Evolutionary conservation across 495 filamentous ascomycete species (phyloP).

Genomic region (Aspergillus taichungensis): DNA sequence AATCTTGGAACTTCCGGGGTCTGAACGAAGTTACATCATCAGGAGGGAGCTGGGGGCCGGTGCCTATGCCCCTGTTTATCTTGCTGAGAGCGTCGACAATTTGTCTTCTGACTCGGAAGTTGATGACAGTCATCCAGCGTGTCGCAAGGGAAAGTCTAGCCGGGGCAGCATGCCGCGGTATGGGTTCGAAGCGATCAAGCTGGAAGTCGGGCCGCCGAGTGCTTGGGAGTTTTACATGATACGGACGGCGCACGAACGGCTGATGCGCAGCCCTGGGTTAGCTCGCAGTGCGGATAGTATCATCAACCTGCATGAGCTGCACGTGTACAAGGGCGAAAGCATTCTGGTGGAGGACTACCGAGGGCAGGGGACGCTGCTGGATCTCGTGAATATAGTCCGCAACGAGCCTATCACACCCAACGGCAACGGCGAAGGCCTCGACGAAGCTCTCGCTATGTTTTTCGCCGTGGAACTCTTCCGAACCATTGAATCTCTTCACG

Average conservation of each 20-base stretch:
- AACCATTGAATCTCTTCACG: slow-evolving; percentile 79
- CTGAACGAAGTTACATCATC: slow-evolving; percentile 57
- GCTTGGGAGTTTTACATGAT: slow-evolving; percentile 98
- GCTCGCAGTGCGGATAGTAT: slow-evolving; percentile 62
- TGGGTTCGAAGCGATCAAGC: slow-evolving; percentile 77
- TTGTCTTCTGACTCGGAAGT: slow-evolving; percentile 39
- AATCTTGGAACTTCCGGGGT: slow-evolving; percentile 56
- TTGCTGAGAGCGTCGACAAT: slow-evolving; percentile 63
- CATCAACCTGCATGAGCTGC: slow-evolving; percentile 74
- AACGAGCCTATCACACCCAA: slow-evolving; percentile 45
- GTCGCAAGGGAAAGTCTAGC: slow-evolving; percentile 3
- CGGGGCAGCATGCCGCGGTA: slow-evolving; percentile 31
- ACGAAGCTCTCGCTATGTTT: slow-evolving; percentile 88
- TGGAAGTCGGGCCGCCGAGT: slow-evolving; percentile 73
- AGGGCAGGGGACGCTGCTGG: slow-evolving; percentile 83
- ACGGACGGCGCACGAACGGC: slow-evolving; percentile 63
- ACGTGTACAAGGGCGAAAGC: slow-evolving; percentile 76
- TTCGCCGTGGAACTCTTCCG: slow-evolving; percentile 86
- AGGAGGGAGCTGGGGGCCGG: slow-evolving; percentile 86
- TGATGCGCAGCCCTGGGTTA: slow-evolving; percentile 39
- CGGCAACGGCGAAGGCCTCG: slow-evolving; percentile 51
- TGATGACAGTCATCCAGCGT: slow-evolving; percentile 3
- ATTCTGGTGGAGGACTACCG: slow-evolving; percentile 84
- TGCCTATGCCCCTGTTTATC: slow-evolving; percentile 90
- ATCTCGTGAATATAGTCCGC: slow-evolving; percentile 80